Percentiles rank a stretch among this genome's conserved stretches.
Evolutionary conservation across 208 protist genomes (phyloP).

Genomic region (Trypanosoma rangeli): DNA sequence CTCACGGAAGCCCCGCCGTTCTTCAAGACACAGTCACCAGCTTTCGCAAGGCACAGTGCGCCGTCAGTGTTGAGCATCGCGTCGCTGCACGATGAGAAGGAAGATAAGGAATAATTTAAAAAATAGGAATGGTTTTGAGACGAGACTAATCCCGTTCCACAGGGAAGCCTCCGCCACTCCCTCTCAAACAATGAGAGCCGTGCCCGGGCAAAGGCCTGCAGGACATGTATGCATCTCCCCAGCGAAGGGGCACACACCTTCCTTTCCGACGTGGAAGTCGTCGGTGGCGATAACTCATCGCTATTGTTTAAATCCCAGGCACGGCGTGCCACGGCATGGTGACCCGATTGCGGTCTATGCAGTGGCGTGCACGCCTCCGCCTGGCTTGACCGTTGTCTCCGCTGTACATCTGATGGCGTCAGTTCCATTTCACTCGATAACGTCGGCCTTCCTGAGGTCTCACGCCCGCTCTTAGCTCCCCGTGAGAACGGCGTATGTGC

Average conservation of each 20-base stretch:
- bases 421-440: neutral
- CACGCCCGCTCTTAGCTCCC: neutral
- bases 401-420: neutral
- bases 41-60: neutral
- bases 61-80: neutral
- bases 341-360: neutral
- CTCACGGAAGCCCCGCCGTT: neutral
- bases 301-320: neutral
- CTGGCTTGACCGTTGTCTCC: neutral
- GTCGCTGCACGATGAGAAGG: neutral
- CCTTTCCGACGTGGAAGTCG: neutral
- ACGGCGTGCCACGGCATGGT: neutral
- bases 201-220: conserved; percentile 30
- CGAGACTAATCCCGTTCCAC: neutral
- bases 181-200: conserved; percentile 2
- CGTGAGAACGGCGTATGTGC: neutral
- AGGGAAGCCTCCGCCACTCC: neutral
- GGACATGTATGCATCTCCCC: conserved; percentile 12
- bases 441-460: neutral
- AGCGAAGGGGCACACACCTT: neutral
- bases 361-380: neutral
- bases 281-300: neutral
- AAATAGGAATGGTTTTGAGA: neutral
- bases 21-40: neutral
- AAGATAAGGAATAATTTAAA: neutral